phyloP scores from a whole-genome alignment of 805 yeast species.

The Hanseniaspora jakobsenii region DNA sequence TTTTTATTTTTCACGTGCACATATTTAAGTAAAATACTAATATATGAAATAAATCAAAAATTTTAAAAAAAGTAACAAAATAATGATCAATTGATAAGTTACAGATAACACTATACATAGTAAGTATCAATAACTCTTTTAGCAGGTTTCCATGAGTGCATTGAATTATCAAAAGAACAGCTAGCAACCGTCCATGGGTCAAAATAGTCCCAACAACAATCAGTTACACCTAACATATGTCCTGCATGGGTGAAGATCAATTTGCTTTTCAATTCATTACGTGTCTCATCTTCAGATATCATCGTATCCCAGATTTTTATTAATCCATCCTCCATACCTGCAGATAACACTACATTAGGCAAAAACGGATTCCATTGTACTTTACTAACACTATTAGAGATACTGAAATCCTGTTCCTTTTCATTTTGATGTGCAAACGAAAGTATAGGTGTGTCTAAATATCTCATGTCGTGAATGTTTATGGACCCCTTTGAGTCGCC shows the following conservation, averaged over 20 bases:
- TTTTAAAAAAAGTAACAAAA: too few species aligned
- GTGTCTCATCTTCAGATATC: slow-evolving; percentile 18
- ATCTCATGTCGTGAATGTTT: slow-evolving; percentile 56
- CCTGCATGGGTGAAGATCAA: slow-evolving; percentile 67
- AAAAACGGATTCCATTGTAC: slow-evolving; percentile 60
- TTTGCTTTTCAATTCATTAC: background rate
- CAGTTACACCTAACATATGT: slow-evolving; percentile 77
- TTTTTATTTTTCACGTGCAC: too few species aligned
- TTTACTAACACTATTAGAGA: slow-evolving; percentile 43
- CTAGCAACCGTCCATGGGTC: slow-evolving; percentile 61
- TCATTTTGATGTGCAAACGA: slow-evolving; percentile 32
- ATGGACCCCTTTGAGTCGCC: slow-evolving; percentile 37
- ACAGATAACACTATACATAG: background rate
- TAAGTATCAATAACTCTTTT: slow-evolving; percentile 15
- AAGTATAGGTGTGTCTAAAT: slow-evolving; percentile 26
- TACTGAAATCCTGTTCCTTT: background rate
- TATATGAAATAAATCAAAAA: too few species aligned
- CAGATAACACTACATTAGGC: slow-evolving; percentile 46
- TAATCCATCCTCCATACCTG: slow-evolving; percentile 50
- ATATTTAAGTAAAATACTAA: too few species aligned
- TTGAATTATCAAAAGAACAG: slow-evolving; percentile 71
- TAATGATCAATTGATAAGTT: background rate
- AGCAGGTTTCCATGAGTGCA: slow-evolving; percentile 77
- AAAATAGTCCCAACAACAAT: slow-evolving; percentile 67
- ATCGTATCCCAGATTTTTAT: slow-evolving; percentile 53